A percentile compares a stretch with the other conserved stretches of the same genome.
Conservation (phyloP, 1,284 basidiomycete genomes). For the Gomphus bonarii region DNA sequence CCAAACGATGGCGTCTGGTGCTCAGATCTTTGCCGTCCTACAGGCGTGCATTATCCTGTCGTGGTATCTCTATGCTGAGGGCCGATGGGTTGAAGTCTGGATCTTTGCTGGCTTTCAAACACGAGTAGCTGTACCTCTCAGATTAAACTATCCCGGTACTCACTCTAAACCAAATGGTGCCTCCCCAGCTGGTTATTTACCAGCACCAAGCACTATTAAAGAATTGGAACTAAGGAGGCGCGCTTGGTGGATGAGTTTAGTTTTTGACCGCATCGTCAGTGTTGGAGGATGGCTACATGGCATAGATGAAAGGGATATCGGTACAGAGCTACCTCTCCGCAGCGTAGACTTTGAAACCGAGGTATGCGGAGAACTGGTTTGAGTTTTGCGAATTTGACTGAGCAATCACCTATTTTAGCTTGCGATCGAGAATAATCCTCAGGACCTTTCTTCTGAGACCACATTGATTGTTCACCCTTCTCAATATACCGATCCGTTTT, state of each 20-base stretch:
- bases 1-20: conserved; percentile 73
- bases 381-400: background rate
- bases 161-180: conserved; percentile 56
- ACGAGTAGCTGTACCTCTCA: conserved; percentile 72
- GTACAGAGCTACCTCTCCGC: conserved; percentile 68
- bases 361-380: conserved; percentile 28
- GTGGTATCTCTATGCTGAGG: conserved; percentile 83
- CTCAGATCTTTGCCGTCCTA: conserved; percentile 74
- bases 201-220: conserved; percentile 59
- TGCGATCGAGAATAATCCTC: conserved; percentile 55
- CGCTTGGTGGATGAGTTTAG: conserved; percentile 81
- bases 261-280: conserved; percentile 75
- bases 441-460: conserved; percentile 50
- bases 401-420: conserved; percentile 27
- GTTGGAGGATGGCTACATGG: conserved; percentile 84
- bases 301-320: conserved; percentile 69
- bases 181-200: conserved; percentile 66
- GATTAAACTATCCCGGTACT: conserved; percentile 73
- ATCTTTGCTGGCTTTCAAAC: conserved; percentile 78
- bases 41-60: conserved; percentile 76
- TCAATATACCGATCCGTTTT: conserved; percentile 68
- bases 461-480: conserved; percentile 59
- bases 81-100: conserved; percentile 85
- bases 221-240: conserved; percentile 68
- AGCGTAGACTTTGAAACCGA: conserved; percentile 63